Conservation (phyloP, 2,329 filamentous ascomycete genomes). For the Curvularia lunata region DNA sequence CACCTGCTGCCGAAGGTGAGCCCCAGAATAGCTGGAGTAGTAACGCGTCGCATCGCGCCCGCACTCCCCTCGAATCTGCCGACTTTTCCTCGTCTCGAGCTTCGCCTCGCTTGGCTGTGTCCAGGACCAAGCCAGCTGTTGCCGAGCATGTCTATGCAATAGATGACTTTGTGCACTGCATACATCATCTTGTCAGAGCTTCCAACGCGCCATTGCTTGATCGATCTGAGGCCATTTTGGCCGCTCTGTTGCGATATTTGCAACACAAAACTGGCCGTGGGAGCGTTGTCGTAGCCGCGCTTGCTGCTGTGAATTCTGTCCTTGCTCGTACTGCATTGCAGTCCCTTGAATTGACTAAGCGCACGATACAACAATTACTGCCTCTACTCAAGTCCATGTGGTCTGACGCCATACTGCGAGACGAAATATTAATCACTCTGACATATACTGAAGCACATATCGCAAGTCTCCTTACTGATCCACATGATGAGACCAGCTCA, state of each 20-base stretch:
- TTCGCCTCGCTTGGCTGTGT: slow-evolving; percentile 31
- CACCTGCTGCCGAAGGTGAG: slow-evolving; percentile 30
- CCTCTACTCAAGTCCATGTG: slow-evolving; percentile 78
- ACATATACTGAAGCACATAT: slow-evolving; percentile 62
- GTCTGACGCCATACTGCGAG: slow-evolving; percentile 67
- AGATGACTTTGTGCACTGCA: slow-evolving; percentile 62
- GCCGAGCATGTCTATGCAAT: slow-evolving; percentile 33
- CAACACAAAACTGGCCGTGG: slow-evolving; percentile 65
- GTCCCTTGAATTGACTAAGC: slow-evolving; percentile 67
- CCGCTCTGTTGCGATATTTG: slow-evolving; percentile 66
- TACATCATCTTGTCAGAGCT: slow-evolving; percentile 68
- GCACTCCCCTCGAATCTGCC: slow-evolving; percentile 41
- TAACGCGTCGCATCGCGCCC: slow-evolving; percentile 36
- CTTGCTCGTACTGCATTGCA: slow-evolving; percentile 72
- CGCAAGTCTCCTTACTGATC: slow-evolving; percentile 36
- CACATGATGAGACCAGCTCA: slow-evolving; percentile 36
- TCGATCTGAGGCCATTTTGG: slow-evolving; percentile 63
- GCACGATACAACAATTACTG: slow-evolving; percentile 66
- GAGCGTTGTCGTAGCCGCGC: slow-evolving; percentile 74
- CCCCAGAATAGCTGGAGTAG: slow-evolving; percentile 39
- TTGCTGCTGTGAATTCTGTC: slow-evolving; percentile 76
- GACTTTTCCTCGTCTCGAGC: slow-evolving; percentile 34
- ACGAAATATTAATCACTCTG: slow-evolving; percentile 76
- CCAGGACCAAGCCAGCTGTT: slow-evolving; percentile 26
- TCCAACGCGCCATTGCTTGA: slow-evolving; percentile 71